phyloP scores from a whole-genome alignment of 192 early-diverging fungal genomes.

The Anaeromyces robustus region DNA sequence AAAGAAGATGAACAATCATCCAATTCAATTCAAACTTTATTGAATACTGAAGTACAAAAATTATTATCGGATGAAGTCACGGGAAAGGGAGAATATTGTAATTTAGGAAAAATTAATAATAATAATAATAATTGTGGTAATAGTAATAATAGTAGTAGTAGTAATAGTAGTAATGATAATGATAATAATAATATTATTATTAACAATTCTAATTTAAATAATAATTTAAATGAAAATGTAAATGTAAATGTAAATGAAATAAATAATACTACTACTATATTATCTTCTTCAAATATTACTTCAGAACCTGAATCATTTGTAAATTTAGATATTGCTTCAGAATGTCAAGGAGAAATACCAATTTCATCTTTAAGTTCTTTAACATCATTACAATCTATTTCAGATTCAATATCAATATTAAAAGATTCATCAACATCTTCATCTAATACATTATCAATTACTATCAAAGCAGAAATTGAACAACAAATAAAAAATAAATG shows the following conservation, averaged over 20 bases:
- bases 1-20: neutral
- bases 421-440: neutral
- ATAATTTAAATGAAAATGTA: too few relatives aligned
- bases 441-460: neutral
- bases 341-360: neutral
- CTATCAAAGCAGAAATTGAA: neutral
- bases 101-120: neutral
- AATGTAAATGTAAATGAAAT: neutral
- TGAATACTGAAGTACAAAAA: neutral
- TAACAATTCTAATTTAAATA: too few relatives aligned
- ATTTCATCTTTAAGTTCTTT: neutral
- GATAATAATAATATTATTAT: too few relatives aligned
- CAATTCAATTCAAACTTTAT: neutral
- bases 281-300: neutral
- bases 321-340: neutral
- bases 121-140: too few relatives aligned
- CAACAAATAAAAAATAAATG: neutral
- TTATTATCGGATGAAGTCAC: neutral
- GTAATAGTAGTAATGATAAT: too few relatives aligned
- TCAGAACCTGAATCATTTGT: neutral
- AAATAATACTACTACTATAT: neutral
- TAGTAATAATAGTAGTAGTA: too few relatives aligned
- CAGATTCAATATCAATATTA: neutral
- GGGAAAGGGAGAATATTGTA: neutral
- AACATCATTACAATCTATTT: neutral